Base-by-base conservation (phyloP, 2,329 filamentous ascomycete genomes). In the Trichoderma endophyticum region DNA sequence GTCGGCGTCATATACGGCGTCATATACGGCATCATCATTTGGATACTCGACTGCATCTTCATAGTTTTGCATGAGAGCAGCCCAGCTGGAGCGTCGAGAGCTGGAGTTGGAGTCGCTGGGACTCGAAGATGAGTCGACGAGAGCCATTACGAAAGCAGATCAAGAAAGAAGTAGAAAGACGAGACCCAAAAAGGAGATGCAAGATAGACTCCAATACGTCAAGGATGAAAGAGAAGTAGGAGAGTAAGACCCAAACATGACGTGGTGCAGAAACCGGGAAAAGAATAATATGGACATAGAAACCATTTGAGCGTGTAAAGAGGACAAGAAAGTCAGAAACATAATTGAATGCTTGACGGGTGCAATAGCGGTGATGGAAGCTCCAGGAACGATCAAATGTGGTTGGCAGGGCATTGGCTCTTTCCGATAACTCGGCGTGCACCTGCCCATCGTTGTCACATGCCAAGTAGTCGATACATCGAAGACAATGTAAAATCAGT, bases 201-300 rank as follows among this genome's bases (percentile, higher is more conserved):
- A 70, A 67, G 56, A 56, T 21, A 71, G 54, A 30, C 39, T 62
- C 57, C 66, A 62, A 54, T 24, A 34, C 1, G 36, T 59, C 66
- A 70, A 70, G 54, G 14, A 39, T 43, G 18, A 62, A 59, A 56
- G 43, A 15, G 11, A 60, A n/a, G 26, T 21, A 32, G 24, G 30
- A 48, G 43, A 34, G 18, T 81, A 82, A 82, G 82, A 39, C 48
- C 48, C 34, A 64, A 81, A 78, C 82, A 84, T 84, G 77, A 71
- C 67, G 71, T 77, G 77, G 78, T 77, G 76, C 76, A 71, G 64
- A 75, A 76, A 66, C 74, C 73, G 73, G 76, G 76, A 73, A 75
- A 57, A 66, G 72, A 75, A 73, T 72, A 75, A 74, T 75, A 68
- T 24, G 34, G 36, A 30, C 66, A 28, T 11, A 54, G 18, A 61